Percentiles rank a stretch among this genome's conserved stretches.
These are phyloP conservation scores for Fusarium gaditjirri DNA, from an alignment of 2,329 filamentous ascomycete species.

Conservation along the genomic window DNA sequence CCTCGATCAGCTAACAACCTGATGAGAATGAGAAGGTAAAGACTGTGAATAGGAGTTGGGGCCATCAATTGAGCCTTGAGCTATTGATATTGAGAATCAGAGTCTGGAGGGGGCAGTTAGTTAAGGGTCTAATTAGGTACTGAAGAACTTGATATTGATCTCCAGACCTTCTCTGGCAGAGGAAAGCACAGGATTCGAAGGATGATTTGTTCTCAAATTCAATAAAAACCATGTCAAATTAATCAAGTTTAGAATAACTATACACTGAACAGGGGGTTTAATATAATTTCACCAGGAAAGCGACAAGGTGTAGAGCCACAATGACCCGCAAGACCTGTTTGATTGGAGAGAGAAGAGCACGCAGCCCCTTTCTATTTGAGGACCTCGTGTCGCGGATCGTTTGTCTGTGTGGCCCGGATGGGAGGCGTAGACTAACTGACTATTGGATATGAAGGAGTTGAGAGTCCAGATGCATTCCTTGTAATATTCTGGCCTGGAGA, in stretches of 20 bases:
- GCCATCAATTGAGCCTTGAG: background rate
- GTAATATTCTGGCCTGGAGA: background rate
- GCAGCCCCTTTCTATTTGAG: slow-evolving; percentile 35
- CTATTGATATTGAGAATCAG: background rate
- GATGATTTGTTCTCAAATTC: background rate
- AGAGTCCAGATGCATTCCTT: background rate
- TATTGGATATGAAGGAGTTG: background rate
- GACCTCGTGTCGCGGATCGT: slow-evolving; percentile 44
- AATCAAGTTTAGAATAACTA: slow-evolving; percentile 20
- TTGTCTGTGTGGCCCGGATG: slow-evolving; percentile 30
- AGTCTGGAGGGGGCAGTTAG: background rate
- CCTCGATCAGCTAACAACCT: slow-evolving; percentile 9
- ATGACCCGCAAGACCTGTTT: slow-evolving; percentile 27
- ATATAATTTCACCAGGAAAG: slow-evolving; percentile 41
- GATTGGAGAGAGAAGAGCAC: slow-evolving; percentile 30
- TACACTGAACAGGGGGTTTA: slow-evolving; percentile 22
- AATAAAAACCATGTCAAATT: slow-evolving; percentile 1
- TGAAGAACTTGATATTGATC: background rate
- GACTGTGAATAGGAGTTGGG: background rate
- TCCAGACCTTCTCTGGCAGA: background rate
- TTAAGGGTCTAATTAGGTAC: background rate
- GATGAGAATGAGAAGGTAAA: slow-evolving; percentile 8
- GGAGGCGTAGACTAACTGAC: background rate
- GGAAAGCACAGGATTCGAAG: background rate
- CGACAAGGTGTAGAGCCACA: slow-evolving; percentile 45